Conservation (phyloP, 2,329 filamentous ascomycete species). For the Colletotrichum neosansevieriae region DNA sequence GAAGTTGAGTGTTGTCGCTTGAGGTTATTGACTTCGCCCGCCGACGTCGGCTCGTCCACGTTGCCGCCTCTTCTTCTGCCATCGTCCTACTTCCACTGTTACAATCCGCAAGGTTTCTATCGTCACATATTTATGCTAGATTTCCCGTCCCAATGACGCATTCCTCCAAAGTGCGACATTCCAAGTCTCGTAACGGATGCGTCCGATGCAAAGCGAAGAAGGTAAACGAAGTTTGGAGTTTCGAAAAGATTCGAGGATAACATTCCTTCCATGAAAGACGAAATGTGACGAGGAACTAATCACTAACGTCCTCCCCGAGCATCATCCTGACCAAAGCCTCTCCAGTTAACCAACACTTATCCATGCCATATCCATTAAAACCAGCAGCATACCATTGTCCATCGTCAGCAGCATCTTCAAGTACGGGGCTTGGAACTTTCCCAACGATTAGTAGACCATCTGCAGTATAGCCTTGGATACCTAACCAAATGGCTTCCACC, state of each 20-base stretch:
- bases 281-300: too few species aligned
- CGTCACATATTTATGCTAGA: neutral
- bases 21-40: neutral
- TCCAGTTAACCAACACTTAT: too few species aligned
- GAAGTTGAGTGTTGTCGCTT: neutral
- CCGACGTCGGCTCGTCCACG: neutral
- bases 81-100: neutral
- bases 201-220: neutral
- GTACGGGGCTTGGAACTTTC: too few species aligned
- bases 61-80: neutral
- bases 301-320: too few species aligned
- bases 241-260: slow-evolving; percentile 37
- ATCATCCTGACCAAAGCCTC: too few species aligned
- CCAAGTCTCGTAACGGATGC: neutral
- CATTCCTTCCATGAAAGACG: neutral
- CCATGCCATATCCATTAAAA: too few species aligned
- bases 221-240: neutral
- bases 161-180: neutral
- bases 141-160: too few species aligned
- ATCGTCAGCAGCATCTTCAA: too few species aligned
- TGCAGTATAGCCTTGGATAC: too few species aligned
- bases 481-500: too few species aligned
- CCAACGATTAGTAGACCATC: too few species aligned
- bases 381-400: too few species aligned
- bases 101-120: neutral